These are phyloP conservation scores for Saturnispora bothae DNA, from an alignment of 805 yeast species.

Conservation along the genomic window DNA sequence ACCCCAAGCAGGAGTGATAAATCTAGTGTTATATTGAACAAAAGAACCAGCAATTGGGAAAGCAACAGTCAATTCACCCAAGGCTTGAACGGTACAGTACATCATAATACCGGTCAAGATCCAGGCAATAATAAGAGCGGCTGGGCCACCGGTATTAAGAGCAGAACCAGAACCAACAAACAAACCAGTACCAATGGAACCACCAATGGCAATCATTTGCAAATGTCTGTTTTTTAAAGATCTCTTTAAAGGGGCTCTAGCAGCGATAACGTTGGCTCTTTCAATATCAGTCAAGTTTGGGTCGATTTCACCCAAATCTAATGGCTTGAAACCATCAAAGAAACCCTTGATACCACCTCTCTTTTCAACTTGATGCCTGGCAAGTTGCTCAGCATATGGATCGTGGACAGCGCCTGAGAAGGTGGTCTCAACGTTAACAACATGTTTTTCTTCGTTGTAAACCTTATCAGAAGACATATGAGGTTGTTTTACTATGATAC, in stretches of 20 bases:
- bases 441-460: constrained; percentile 13
- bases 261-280: constrained; percentile 36
- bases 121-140: constrained; percentile 53
- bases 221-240: constrained; percentile 54
- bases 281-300: constrained; percentile 35
- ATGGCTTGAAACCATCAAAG: constrained; percentile 25
- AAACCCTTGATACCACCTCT: constrained; percentile 11
- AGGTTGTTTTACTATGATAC: too few species aligned
- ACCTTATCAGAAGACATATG: constrained; percentile 12
- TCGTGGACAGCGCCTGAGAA: constrained; percentile 9
- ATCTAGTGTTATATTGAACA: constrained; percentile 48
- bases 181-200: constrained; percentile 76
- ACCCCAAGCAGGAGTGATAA: constrained; percentile 49
- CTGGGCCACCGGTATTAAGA: constrained; percentile 63
- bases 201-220: constrained; percentile 77
- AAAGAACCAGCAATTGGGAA: constrained; percentile 59
- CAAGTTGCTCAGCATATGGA: constrained; percentile 1
- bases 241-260: constrained; percentile 41
- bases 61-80: constrained; percentile 54
- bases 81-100: constrained; percentile 52
- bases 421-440: constrained; percentile 13
- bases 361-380: not conserved
- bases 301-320: constrained; percentile 30
- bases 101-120: constrained; percentile 48
- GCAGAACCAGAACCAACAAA: constrained; percentile 66